A percentile compares a stretch with the other conserved stretches of the same genome.
These are phyloP conservation scores for Chaetomiaceae sp. DNA, from an alignment of 2,329 filamentous ascomycete genomes.

Conservation along the genomic window DNA sequence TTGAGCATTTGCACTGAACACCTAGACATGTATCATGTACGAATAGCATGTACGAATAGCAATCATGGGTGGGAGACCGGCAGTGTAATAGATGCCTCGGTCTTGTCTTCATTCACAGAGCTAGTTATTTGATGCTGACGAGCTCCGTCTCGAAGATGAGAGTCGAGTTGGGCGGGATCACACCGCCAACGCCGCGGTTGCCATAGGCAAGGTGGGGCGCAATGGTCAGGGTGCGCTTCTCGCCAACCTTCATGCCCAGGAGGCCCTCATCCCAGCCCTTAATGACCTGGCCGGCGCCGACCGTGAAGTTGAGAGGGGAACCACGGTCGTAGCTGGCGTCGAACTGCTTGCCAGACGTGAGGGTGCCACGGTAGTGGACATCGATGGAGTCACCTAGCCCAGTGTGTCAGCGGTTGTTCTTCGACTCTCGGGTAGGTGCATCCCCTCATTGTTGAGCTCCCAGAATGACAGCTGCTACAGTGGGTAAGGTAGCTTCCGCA, in stretches of 20 bases:
- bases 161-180: constrained; percentile 26
- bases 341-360: constrained; percentile 24
- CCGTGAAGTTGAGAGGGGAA: constrained; percentile 32
- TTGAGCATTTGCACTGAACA: not conserved
- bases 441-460: no score
- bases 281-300: constrained; percentile 26
- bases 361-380: constrained; percentile 27
- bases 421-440: no score
- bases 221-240: constrained; percentile 29
- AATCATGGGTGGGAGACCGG: not conserved
- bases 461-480: no score
- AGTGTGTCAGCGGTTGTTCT: constrained; percentile 4
- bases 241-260: constrained; percentile 28
- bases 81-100: not conserved
- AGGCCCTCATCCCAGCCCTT: constrained; percentile 29
- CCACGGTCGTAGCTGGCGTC: constrained; percentile 25
- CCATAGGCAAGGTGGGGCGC: constrained; percentile 25
- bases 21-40: not conserved
- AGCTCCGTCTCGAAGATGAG: constrained; percentile 29
- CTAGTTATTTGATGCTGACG: constrained; percentile 19
- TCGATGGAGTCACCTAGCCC: constrained; percentile 23
- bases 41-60: constrained; percentile 4
- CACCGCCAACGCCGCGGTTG: constrained; percentile 19
- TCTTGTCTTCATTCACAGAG: no score
- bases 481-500: no score